Evolutionary conservation across 768 basidiomycete species (phyloP).

Genomic region (Naganishia vaughanmartiniae): DNA sequence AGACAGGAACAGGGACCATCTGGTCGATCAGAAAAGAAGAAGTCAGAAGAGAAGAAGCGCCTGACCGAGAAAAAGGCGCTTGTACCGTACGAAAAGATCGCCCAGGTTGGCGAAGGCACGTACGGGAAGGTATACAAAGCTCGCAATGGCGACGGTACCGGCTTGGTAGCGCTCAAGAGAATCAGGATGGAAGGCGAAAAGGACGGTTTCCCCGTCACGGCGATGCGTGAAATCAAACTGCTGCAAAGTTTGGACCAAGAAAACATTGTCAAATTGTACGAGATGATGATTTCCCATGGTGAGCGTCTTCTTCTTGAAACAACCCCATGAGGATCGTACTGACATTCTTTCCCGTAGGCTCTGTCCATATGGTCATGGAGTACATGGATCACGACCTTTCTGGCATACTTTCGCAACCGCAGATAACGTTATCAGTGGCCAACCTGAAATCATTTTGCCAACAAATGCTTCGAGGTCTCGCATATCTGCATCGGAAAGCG

Average conservation of each 20-base stretch:
- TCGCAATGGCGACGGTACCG: constrained; percentile 70
- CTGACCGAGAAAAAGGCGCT: constrained; percentile 27
- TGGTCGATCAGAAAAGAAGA: not conserved
- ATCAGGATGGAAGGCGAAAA: constrained; percentile 96
- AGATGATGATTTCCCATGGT: constrained; percentile 99
- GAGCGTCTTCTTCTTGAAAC: constrained; percentile 37
- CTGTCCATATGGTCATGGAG: constrained; percentile 98
- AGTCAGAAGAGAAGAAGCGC: not conserved
- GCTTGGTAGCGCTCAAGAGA: constrained; percentile 84
- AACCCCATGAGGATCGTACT: constrained; percentile 17
- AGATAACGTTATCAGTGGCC: constrained; percentile 76
- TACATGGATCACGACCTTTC: constrained; percentile 99
- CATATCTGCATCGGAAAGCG: constrained; percentile 90
- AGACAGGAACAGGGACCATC: not conserved
- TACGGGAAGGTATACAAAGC: constrained; percentile 99
- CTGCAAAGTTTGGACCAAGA: constrained; percentile 83
- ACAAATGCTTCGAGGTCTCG: constrained; percentile 92
- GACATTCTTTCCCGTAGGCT: constrained; percentile 58
- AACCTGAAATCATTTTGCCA: constrained; percentile 92
- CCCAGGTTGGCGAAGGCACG: constrained; percentile 95
- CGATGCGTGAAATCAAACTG: constrained; percentile 97
- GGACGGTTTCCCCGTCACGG: constrained; percentile 98
- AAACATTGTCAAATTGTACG: constrained; percentile 83
- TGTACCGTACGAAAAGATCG: constrained; percentile 69
- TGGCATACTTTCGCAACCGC: constrained; percentile 84